Evolutionary conservation across 2,329 filamentous ascomycete genomes (phyloP), one percentile per base, ranked within the genome.

Genomic region (Fusarium ambrosium): DNA sequence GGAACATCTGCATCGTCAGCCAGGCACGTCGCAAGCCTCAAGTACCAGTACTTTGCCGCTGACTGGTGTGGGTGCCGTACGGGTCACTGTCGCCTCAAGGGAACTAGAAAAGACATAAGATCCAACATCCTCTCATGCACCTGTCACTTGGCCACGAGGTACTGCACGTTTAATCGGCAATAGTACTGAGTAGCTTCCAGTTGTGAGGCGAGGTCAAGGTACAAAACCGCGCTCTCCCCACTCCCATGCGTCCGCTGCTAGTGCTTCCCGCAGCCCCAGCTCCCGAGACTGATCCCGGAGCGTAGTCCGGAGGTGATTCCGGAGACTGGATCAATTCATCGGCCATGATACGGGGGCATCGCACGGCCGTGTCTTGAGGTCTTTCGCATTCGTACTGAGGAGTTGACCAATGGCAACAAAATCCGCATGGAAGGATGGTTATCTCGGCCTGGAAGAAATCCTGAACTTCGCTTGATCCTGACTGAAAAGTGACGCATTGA

Each of bases 271-370:
- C 58, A 71, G 39, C 53, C 55, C 53, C 56, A 62, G 27, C 53
- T 67, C 60, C 56, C 48, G 61, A 64, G 53, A 62, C 48, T 73
- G 62, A 56, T 62, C 65, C 72, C 69, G 76, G 74, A 66, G 72
- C 48, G 39, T 60, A 65, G 64, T 45, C 76, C 71, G 72, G 76
- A 70, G 71, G 62, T 71, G 73, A 69, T 68, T 53, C 70, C 76
- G 76, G 76, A 48, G 63, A 60, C 53, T 60, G 66, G 41, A 58
- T 73, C 64, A 63, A 68, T 75, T 63, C 58, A 64, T 75, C 70
- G 66, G 72, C 39, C 72, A 66, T 53, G 36, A 55, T 58, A 61
- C 51, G 62, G 71, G 10, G 71, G 13, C 56, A 61, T 58, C 27
- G 48, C n/a, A 62, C 24, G 53, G 59, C n/a, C 59, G 29, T 55